Conservation (phyloP, 108 stramenopile genomes). For the Pseudonitzschia delicatissima region DNA sequence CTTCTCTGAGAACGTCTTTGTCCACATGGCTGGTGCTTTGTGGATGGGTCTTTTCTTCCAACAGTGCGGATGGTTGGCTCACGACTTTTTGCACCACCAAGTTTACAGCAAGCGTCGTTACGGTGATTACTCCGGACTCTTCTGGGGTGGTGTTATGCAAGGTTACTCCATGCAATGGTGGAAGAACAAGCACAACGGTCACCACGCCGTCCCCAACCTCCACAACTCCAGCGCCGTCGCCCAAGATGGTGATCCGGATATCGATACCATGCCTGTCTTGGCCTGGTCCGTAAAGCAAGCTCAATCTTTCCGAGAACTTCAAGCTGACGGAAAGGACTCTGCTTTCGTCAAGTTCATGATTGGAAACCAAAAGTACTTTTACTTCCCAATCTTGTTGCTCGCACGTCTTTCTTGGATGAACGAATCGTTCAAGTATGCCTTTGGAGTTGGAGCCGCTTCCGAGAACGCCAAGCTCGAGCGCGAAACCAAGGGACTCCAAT, state of each 20-base stretch:
- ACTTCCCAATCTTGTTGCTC: constrained; percentile 95
- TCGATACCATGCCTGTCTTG: constrained; percentile 98
- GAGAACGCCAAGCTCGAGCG: constrained; percentile 83
- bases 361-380: constrained; percentile 84
- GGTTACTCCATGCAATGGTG: constrained; percentile 94
- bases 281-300: constrained; percentile 97
- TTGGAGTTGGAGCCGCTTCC: constrained; percentile 78
- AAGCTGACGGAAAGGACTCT: constrained; percentile 70
- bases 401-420: constrained; percentile 96
- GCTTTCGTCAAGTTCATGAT: constrained; percentile 81
- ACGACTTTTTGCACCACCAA: constrained; percentile 98
- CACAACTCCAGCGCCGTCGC: constrained; percentile 76
- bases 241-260: constrained; percentile 93
- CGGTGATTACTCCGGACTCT: constrained; percentile 89
- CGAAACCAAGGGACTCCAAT: constrained; percentile 74
- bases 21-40: constrained; percentile 86
- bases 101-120: constrained; percentile 92
- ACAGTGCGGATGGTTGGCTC: constrained; percentile 99
- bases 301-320: constrained; percentile 76
- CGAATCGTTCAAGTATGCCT: constrained; percentile 92
- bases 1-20: constrained; percentile 55
- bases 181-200: constrained; percentile 99
- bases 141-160: constrained; percentile 96
- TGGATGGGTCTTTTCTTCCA: constrained; percentile 97
- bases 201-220: constrained; percentile 98